Evolutionary conservation across 805 yeast species (phyloP).

Genomic region (Candida patagonica): DNA sequence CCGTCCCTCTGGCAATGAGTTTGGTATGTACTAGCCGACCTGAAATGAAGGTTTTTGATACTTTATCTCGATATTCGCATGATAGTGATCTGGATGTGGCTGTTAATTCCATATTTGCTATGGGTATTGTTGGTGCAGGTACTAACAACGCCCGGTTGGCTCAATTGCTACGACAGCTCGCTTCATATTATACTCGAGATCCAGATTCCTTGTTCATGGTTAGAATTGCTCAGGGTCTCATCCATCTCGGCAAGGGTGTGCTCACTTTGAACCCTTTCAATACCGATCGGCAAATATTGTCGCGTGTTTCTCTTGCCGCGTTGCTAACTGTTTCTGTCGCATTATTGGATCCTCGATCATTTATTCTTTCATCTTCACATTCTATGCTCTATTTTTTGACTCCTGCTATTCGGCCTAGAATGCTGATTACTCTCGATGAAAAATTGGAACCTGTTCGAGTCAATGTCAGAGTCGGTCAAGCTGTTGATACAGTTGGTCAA

Average conservation of each 20-base stretch:
- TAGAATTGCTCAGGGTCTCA: slow-evolving; percentile 87
- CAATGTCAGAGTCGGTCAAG: slow-evolving; percentile 96
- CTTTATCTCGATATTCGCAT: slow-evolving; percentile 91
- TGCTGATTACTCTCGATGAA: slow-evolving; percentile 88
- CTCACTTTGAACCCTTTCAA: slow-evolving; percentile 81
- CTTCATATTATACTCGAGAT: slow-evolving; percentile 84
- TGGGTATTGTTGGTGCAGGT: slow-evolving; percentile 99
- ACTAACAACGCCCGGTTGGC: slow-evolving; percentile 97
- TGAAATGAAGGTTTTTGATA: slow-evolving; percentile 94
- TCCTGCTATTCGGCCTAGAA: slow-evolving; percentile 85
- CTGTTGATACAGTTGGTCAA: slow-evolving; percentile 97
- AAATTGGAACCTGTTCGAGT: slow-evolving; percentile 86
- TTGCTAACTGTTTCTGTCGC: slow-evolving; percentile 77
- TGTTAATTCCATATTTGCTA: slow-evolving; percentile 84
- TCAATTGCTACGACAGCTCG: slow-evolving; percentile 88
- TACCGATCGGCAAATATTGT: slow-evolving; percentile 76
- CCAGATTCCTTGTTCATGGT: slow-evolving; percentile 88
- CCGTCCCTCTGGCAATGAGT: slow-evolving; percentile 98
- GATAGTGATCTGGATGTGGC: slow-evolving; percentile 93
- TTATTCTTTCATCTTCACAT: slow-evolving; percentile 66
- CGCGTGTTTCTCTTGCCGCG: slow-evolving; percentile 85
- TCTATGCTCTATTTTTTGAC: slow-evolving; percentile 77
- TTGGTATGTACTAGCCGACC: slow-evolving; percentile 88
- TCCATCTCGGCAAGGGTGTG: slow-evolving; percentile 95
- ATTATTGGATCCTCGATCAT: slow-evolving; percentile 73